Base-by-base conservation (phyloP, 2,329 filamentous ascomycete species). In the Epicoccum nigrum region DNA sequence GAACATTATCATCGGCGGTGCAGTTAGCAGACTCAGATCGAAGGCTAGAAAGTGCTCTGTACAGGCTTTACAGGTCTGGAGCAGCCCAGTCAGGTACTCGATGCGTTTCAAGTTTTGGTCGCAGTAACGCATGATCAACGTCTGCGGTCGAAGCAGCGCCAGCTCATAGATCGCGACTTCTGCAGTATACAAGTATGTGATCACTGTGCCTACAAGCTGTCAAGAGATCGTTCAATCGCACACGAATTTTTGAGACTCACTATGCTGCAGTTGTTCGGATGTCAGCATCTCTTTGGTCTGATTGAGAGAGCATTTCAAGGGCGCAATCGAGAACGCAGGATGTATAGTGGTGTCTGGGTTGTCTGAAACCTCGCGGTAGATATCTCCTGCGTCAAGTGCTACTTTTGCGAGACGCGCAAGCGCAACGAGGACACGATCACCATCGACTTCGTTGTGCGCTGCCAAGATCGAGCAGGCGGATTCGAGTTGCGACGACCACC, bases 401-500 rank as follows among this genome's bases (percentile, higher is more conserved):
- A 73, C 57, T 13, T 59, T 45, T 9, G 69, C 59, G 2, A 69
- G 68, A 16, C 71, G 75, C 31, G 75, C 74, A 28, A 76, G 71
- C 1, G 67, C 60, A 2, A 77, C 74, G 3, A 87, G 72, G 2
- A 82, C 58, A 21, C 74, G 71, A 60, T 87, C 84, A 1, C 76
- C 75, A 0, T 76, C 70, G 19, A 4, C 74, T 70, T 0, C 87
- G 69, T 1, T 75, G 56, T 4, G 75, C 67, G 33, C 33, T 7
- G 40, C 33, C 13, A 48, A 20, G 7, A 35, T 44, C 3, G 33
- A 31, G 1, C 86, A 70, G 28, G 78, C 82, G 28, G 86, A 82
- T 23, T 85, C 83, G 74, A 87, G 79, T 43, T 84, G 78, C 1
- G 78, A 58, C 0, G 79, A 85, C 84, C 84, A 88, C 2, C 73